Percentiles rank a stretch among this genome's conserved stretches.
Conservation (phyloP, 306 rosid species). For the Hippophae gyantsensis region DNA sequence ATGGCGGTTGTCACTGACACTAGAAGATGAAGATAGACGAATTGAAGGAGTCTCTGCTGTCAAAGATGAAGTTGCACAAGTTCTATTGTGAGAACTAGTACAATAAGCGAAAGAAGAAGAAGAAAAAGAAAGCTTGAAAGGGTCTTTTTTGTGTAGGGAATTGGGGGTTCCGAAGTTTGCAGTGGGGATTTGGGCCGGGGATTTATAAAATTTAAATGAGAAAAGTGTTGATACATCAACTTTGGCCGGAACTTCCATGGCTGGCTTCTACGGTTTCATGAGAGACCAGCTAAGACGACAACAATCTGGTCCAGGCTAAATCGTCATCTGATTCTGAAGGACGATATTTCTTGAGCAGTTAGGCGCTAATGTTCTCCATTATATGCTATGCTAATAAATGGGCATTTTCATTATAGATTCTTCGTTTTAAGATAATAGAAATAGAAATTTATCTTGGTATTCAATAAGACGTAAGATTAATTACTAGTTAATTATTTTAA, state of each 20-base stretch:
- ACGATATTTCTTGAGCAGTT: too few relatives aligned
- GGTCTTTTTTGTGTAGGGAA: constrained; percentile 9
- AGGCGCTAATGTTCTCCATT: too few relatives aligned
- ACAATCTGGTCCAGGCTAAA: not conserved
- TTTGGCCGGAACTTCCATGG: constrained; percentile 40
- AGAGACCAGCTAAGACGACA: not conserved
- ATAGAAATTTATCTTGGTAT: too few relatives aligned
- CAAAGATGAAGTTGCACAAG: constrained; percentile 30
- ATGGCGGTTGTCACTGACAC: constrained; percentile 36
- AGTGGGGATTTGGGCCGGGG: constrained; percentile 17
- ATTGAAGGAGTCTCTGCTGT: constrained; percentile 20
- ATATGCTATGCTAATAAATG: too few relatives aligned
- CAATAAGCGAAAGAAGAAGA: constrained; percentile 21
- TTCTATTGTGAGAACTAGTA: constrained; percentile 13
- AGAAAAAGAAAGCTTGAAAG: constrained; percentile 17
- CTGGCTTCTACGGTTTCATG: constrained; percentile 11
- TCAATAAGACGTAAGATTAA: too few relatives aligned
- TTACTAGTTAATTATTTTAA: too few relatives aligned
- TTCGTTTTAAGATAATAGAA: too few relatives aligned
- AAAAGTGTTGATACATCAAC: constrained; percentile 19
- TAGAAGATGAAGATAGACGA: constrained; percentile 28
- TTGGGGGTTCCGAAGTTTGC: constrained; percentile 26
- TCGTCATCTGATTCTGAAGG: too few relatives aligned
- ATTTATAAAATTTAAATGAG: constrained; percentile 21
- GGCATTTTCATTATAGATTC: too few relatives aligned